These are phyloP conservation scores for Sugiyamaella marilandica DNA, from an alignment of 805 yeast genomes.

Conservation along the genomic window DNA sequence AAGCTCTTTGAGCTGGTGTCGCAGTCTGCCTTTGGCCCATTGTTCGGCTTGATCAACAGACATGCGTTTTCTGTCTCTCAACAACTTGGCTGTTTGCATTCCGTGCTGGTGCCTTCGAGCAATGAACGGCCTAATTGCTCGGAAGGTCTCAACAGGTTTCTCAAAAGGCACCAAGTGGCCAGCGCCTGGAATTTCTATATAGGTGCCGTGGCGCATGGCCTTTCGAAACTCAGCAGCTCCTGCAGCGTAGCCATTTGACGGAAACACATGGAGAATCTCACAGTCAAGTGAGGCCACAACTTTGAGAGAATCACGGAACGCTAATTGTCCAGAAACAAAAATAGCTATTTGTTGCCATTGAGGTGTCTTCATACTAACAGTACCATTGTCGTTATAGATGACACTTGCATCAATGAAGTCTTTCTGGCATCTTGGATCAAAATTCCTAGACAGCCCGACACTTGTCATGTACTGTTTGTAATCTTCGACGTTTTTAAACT, in stretches of 20 bases:
- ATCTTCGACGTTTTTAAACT: constrained; percentile 42
- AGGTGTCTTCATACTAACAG: constrained; percentile 38
- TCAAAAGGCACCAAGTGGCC: constrained; percentile 51
- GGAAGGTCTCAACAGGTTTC: constrained; percentile 40
- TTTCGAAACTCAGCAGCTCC: constrained; percentile 29
- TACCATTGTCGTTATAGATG: constrained; percentile 33
- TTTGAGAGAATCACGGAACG: constrained; percentile 32
- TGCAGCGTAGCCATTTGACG: constrained; percentile 35
- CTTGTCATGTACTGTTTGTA: constrained; percentile 40
- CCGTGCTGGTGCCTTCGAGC: constrained; percentile 4
- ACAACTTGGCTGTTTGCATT: not conserved
- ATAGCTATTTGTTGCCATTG: constrained; percentile 44
- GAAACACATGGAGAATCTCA: constrained; percentile 51
- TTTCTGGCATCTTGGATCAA: constrained; percentile 42
- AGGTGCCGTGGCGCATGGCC: constrained; percentile 34
- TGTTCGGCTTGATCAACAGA: not conserved
- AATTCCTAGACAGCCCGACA: constrained; percentile 41
- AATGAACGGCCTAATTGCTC: constrained; percentile 20
- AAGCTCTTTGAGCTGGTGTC: not conserved
- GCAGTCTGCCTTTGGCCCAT: not conserved
- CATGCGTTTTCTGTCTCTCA: not conserved
- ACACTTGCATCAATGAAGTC: constrained; percentile 41
- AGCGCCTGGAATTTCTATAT: constrained; percentile 40
- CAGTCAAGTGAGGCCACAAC: constrained; percentile 28
- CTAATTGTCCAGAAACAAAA: constrained; percentile 37